Evolutionary conservation across 2,329 filamentous ascomycete genomes (phyloP).

Genomic region (Colletotrichum tofieldiae): DNA sequence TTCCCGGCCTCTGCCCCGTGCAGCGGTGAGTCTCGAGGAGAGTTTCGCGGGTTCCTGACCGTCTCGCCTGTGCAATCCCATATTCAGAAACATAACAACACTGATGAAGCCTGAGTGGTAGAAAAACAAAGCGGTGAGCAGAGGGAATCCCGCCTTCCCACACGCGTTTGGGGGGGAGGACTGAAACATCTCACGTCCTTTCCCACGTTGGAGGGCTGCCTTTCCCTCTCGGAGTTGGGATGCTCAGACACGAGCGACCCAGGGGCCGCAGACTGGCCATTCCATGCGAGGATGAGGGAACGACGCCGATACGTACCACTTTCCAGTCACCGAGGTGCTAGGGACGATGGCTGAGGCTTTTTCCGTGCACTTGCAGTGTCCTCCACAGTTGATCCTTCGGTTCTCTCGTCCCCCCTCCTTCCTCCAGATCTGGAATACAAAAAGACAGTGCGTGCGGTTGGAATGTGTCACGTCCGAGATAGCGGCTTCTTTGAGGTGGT

Average conservation of each 20-base stretch:
- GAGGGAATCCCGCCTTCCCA: constrained; percentile 13
- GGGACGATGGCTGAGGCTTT: neutral
- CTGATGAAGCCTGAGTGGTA: constrained; percentile 13
- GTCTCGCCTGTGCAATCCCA: constrained; percentile 27
- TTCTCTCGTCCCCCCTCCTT: neutral
- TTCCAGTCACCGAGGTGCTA: neutral
- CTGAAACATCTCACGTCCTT: constrained; percentile 35
- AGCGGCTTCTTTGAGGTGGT: neutral
- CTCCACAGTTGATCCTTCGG: neutral
- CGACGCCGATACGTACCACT: neutral
- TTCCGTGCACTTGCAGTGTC: neutral
- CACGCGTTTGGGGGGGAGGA: constrained; percentile 5
- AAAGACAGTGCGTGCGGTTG: constrained; percentile 15
- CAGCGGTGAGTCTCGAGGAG: neutral
- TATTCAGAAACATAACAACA: constrained; percentile 37
- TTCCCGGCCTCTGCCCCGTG: constrained; percentile 15
- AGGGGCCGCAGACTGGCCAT: constrained; percentile 16
- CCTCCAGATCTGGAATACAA: neutral
- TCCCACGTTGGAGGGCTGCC: constrained; percentile 15
- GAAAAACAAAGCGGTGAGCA: constrained; percentile 29
- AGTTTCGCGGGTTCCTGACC: constrained; percentile 23
- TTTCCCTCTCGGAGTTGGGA: constrained; percentile 18
- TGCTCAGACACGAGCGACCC: constrained; percentile 24
- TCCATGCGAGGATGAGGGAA: constrained; percentile 16
- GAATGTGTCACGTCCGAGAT: constrained; percentile 9